Percentiles rank a stretch among this genome's conserved stretches.
These are phyloP conservation scores for Orbilia oligospora DNA, from an alignment of 2,329 filamentous ascomycete genomes.

Conservation along the genomic window DNA sequence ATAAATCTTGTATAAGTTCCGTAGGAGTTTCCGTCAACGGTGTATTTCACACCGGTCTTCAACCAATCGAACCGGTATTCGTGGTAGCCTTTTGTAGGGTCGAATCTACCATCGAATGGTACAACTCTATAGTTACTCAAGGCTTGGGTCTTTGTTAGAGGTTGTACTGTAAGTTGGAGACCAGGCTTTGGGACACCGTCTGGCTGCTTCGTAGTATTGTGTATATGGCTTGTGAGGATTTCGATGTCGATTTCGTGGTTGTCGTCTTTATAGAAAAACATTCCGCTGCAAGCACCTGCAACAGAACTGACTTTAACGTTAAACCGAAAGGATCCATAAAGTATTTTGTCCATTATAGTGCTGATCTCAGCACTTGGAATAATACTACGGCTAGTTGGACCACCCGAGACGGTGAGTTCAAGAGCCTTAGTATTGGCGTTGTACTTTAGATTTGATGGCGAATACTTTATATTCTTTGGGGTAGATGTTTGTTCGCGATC, in stretches of 20 bases:
- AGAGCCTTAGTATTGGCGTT: slow-evolving; percentile 33
- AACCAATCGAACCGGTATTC: slow-evolving; percentile 59
- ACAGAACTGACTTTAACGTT: slow-evolving; percentile 39
- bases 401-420: slow-evolving; percentile 48
- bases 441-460: slow-evolving; percentile 37
- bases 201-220: slow-evolving; percentile 15
- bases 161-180: slow-evolving; percentile 49
- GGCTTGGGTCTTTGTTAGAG: slow-evolving; percentile 21
- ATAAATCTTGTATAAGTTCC: slow-evolving; percentile 17
- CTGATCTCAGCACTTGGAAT: slow-evolving; percentile 44
- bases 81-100: slow-evolving; percentile 52
- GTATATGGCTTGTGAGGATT: slow-evolving; percentile 52
- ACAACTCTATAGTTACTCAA: slow-evolving; percentile 39
- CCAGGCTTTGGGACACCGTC: slow-evolving; percentile 44
- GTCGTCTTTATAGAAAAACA: slow-evolving; percentile 58
- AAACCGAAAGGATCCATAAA: slow-evolving; percentile 53
- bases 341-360: slow-evolving; percentile 40
- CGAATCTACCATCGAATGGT: slow-evolving; percentile 41
- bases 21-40: slow-evolving; percentile 29
- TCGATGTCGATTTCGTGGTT: slow-evolving; percentile 59
- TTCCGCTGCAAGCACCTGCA: slow-evolving; percentile 44
- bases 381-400: slow-evolving; percentile 8
- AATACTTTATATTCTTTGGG: slow-evolving; percentile 45
- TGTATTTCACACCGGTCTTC: slow-evolving; percentile 35
- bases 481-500: slow-evolving; percentile 21